Evolutionary conservation across 805 yeast genomes (phyloP), one percentile per base, ranked within the genome.

Genomic region (Ogataea polymorpha): DNA sequence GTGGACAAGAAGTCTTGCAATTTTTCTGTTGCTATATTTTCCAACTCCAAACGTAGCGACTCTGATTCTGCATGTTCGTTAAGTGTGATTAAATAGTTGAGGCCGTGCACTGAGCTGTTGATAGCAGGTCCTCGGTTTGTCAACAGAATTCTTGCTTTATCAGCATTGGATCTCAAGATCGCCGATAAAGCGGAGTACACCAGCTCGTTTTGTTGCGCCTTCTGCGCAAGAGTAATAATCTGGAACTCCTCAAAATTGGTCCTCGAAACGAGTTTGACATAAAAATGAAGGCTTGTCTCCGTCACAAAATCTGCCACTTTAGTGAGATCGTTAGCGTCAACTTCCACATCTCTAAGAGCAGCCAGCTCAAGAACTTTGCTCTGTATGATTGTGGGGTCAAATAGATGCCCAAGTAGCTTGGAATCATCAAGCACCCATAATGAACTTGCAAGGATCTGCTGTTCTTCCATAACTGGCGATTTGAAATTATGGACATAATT

Each of bases 381-480:
- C 25, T 20, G 28, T 9, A 49, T 29, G 9, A 27, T 6, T 26
- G 15, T 28, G 2, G 42, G 15, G 8, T 9, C 16, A 10, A 16
- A 25, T 14, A 48, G 14, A 20, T 33, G 43, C 10, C 42, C 21
- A 4, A 31, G 25, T 11, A 55, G 11, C 2, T 34, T 12, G 3
- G 29, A 21, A 14, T 45, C 34, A 9, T 46, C 44, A 17, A 57
- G 28, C 3, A 42, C 42, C 62, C 62, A 57, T 20, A 56, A 32
- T 3, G 55, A 45, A 2, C 48, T 52, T 18, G 41, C 32, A 8
- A 50, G 24, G 6, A 45, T 33, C 8, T 23, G 42, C 13, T 35
- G 42, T 5, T 14, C 37, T 10, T 13, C 25, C 5, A 17, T 6
- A 3, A 24, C 18, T 7, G 16, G 11, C 7, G 38, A 29, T n/a